Base-by-base conservation (phyloP, 352 stramenopile genomes). In the Blastocystis sp. region DNA sequence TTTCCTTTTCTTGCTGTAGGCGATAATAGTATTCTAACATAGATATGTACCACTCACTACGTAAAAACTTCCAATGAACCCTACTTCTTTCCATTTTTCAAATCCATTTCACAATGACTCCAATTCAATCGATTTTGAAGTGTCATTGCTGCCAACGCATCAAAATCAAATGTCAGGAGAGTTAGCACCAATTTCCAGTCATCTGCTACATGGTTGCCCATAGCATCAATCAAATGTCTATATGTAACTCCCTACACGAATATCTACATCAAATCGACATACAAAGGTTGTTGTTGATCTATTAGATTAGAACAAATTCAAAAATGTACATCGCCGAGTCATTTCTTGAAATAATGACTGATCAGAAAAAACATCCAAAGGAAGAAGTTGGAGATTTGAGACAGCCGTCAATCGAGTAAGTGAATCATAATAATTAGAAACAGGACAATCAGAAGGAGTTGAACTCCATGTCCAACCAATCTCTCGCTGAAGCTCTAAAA, bases 151-250 rank as follows among this genome's bases (percentile, higher is more conserved):
- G 32, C 6, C 5, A 74, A 14, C 6, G 21, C 24, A 12, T 74
- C 63, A 11, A 74, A 37, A 43, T 74, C 63, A 14, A 74, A 37
- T n/a, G 19, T 29, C 1, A 74, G 24, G 35, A 74, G 35, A 43
- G 11, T 27, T n/a, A 74, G 42, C 32, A 74, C n/a, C 32, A 74
- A 43, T 43, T 49, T 43, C 63, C 63, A 74, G 14, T 74, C 63
- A 3, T 74, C 32, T 7, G 16, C 14, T 21, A 27, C 35, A n/a
- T 69, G 39, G 39, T 46, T 39, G 14, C 32, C 32, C n/a, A 74
- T 37, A 27, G 16, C 27, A n/a, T 16, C n/a, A 0, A 74, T 27
- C 32, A 74, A 14, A n/a, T 46, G 21, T 43, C 63, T 74, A 74
- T 9, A 5, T 3, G 2, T 74, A 4, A 74, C 63, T 27, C 14